Percentiles rank a stretch among this genome's conserved stretches.
Evolutionary conservation across 1,139 yeast genomes (phyloP).

Genomic region (Saccharomyces pastorianus): DNA sequence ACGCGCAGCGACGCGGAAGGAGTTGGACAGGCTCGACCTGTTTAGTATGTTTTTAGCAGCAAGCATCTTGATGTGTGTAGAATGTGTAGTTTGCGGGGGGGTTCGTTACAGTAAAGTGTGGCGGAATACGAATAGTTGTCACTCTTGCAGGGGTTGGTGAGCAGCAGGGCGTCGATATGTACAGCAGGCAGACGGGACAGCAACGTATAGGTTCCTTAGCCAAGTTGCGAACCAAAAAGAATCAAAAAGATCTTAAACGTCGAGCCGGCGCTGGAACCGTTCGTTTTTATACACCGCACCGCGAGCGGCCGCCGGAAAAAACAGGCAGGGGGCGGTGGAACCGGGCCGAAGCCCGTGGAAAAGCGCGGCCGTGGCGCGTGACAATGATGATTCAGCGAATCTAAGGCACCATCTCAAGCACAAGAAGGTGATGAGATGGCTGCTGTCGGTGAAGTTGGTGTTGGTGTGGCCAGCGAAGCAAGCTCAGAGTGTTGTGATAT

Average conservation of each 20-base stretch:
- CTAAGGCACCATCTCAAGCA: not conserved
- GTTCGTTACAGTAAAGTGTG: too few species aligned
- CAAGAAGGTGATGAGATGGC: not conserved
- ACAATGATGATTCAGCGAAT: not conserved
- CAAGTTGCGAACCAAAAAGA: not conserved
- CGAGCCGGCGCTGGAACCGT: not conserved
- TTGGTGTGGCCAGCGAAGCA: not conserved
- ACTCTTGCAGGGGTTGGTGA: not conserved
- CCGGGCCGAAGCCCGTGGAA: not conserved
- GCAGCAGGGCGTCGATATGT: not conserved
- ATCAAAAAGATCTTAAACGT: not conserved
- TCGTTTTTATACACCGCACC: slow-evolving; percentile 1
- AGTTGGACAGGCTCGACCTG: slow-evolving; percentile 14
- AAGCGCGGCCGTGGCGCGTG: not conserved
- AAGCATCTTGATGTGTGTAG: slow-evolving; percentile 14
- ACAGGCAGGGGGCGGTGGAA: slow-evolving; percentile 1
- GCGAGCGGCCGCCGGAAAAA: not conserved
- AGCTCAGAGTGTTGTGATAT: not conserved
- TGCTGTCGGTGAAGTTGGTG: not conserved
- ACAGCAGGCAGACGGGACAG: not conserved
- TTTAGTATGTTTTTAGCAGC: slow-evolving; percentile 26
- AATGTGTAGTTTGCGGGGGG: not conserved
- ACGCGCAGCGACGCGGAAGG: slow-evolving; percentile 28
- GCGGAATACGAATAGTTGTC: not conserved
- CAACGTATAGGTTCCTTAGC: not conserved